phyloP scores from a whole-genome alignment of 2,329 filamentous ascomycete genomes.

The Colletotrichum eleusines region DNA sequence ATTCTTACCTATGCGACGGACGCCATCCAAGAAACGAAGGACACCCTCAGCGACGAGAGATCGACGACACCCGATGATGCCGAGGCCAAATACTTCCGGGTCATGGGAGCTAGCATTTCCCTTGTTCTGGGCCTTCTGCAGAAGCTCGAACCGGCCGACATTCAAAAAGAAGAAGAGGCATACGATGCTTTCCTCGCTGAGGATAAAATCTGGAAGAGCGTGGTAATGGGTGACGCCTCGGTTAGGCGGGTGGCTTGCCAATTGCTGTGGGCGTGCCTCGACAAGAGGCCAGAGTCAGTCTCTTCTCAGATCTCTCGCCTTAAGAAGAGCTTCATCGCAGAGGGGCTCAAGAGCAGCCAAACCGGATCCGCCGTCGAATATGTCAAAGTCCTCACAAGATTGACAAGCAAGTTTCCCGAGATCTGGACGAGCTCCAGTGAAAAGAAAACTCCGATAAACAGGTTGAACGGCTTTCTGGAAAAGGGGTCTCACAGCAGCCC shows the following conservation, averaged over 20 bases:
- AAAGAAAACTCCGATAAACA: constrained; percentile 65
- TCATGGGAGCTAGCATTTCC: constrained; percentile 69
- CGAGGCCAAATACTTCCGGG: constrained; percentile 85
- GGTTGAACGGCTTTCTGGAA: constrained; percentile 79
- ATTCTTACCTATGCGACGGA: constrained; percentile 87
- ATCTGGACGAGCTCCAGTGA: constrained; percentile 76
- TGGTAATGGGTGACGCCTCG: constrained; percentile 70
- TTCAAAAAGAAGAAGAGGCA: constrained; percentile 68
- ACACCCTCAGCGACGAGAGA: constrained; percentile 90
- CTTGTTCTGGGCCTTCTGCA: constrained; percentile 66
- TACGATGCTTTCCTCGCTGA: constrained; percentile 77
- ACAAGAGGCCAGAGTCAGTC: constrained; percentile 59
- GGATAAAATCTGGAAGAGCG: constrained; percentile 74
- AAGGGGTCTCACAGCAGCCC: constrained; percentile 86
- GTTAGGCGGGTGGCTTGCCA: constrained; percentile 66
- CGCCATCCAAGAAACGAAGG: constrained; percentile 82
- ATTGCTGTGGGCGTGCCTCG: constrained; percentile 62
- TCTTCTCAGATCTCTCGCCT: constrained; percentile 64
- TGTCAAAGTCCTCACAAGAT: constrained; percentile 71
- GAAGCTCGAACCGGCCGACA: constrained; percentile 62
- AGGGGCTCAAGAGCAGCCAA: constrained; percentile 80
- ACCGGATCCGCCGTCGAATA: constrained; percentile 79
- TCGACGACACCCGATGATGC: constrained; percentile 87
- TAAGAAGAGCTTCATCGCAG: constrained; percentile 73
- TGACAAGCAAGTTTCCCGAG: constrained; percentile 75